phyloP scores from a whole-genome alignment of 768 basidiomycete genomes.

The Hypholoma fasciculare region DNA sequence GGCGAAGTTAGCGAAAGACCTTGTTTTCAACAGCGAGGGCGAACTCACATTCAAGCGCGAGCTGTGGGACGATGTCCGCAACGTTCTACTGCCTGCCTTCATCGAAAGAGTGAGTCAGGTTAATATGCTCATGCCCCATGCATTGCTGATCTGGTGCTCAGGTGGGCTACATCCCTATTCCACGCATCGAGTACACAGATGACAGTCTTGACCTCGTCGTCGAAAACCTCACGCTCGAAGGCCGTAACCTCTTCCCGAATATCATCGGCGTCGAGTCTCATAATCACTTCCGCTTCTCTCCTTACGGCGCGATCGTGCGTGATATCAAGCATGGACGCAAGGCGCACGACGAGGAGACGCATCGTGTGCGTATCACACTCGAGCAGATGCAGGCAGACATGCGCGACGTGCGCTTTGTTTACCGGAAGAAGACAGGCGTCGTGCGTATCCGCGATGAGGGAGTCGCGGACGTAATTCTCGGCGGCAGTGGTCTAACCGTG shows the following conservation, averaged over 20 bases:
- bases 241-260: slow-evolving; percentile 88
- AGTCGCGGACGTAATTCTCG: slow-evolving; percentile 83
- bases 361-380: slow-evolving; percentile 71
- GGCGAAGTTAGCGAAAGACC: slow-evolving; percentile 75
- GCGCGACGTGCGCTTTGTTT: slow-evolving; percentile 91
- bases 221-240: slow-evolving; percentile 91
- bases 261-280: slow-evolving; percentile 69
- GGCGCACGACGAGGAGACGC: slow-evolving; percentile 46
- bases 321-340: neutral
- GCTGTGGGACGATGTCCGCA: slow-evolving; percentile 86
- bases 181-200: slow-evolving; percentile 92
- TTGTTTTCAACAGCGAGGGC: slow-evolving; percentile 83
- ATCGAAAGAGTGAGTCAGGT: slow-evolving; percentile 39
- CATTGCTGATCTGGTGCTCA: slow-evolving; percentile 23
- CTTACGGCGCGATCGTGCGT: slow-evolving; percentile 49
- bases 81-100: slow-evolving; percentile 76
- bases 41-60: slow-evolving; percentile 85
- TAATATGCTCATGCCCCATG: neutral
- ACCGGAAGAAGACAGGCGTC: slow-evolving; percentile 82
- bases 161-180: slow-evolving; percentile 86
- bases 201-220: slow-evolving; percentile 84
- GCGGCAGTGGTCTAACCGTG: slow-evolving; percentile 79
- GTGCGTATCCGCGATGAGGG: slow-evolving; percentile 75
- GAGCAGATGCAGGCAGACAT: slow-evolving; percentile 92
- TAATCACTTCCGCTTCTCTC: slow-evolving; percentile 84